Evolutionary conservation across 768 basidiomycete species (phyloP), one percentile per base, ranked within the genome.

Genomic region (Lentinula aciculospora): DNA sequence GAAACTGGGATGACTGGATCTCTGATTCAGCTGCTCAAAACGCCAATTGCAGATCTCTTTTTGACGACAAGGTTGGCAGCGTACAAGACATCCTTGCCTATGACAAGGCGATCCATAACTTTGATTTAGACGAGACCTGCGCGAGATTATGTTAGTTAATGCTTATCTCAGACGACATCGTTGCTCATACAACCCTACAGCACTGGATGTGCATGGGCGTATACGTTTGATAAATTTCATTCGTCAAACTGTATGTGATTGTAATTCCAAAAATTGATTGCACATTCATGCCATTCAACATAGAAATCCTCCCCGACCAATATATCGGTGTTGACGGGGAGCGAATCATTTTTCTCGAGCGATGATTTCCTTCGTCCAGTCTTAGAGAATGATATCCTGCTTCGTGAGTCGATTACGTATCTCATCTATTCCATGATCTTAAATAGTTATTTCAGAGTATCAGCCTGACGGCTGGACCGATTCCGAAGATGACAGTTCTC

Each of bases 341-440:
- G 71, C 0, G 89, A 92, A 67, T 53, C 76, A 0, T 80, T 92
- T 63, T 82, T 95, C 60, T 67, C 74, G 12, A 82, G 85, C 7
- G 95, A 98, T 66, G 82, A 82, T 56, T 92, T 92, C 66, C 82
- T 98, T 21, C 80, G 82, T 39, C 96, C 96, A 2, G 83, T 81
- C 28, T 62, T 97, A 42, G 86, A 90, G 65, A 88, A 94, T 64
- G 96, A 98, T 67, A 89, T 93, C 1, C 72, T 97, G 12, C 85
- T 98, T 23, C 91, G 96, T 97, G 65, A 66, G 89, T 76, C 10
- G 27, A 6, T 48, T 7, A 39, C 31, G 28, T n/a, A 19, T 56
- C n/a, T 28, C 25, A 34, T 2, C 32, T 40, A 28, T 12, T 42
- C 53, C n/a, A 36, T 9, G 19, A 61, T 31, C 19, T 62, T 28